phyloP scores from a whole-genome alignment of 106 monocot genomes.

The Gastrodia elata region DNA sequence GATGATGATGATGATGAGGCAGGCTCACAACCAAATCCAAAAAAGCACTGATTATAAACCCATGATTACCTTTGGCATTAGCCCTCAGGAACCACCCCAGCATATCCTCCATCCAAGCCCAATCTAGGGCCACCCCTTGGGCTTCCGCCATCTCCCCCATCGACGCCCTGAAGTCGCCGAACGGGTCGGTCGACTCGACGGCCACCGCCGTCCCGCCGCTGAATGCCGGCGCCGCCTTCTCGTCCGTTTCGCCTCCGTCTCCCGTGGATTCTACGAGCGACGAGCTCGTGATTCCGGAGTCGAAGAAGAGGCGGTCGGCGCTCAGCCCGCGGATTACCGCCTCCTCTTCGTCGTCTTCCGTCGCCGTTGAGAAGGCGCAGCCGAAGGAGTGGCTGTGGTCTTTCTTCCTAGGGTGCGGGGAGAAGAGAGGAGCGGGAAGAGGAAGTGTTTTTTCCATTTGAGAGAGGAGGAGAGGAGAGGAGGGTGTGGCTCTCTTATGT shows the following conservation, averaged over 20 bases:
- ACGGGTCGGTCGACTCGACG: slow-evolving; percentile 38
- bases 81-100: slow-evolving; percentile 41
- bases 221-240: slow-evolving; percentile 3
- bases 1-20: too few species aligned
- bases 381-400: too few species aligned
- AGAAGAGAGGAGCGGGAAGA: too few species aligned
- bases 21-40: slow-evolving; percentile 33
- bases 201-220: slow-evolving; percentile 23
- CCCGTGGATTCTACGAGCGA: slow-evolving; percentile 4
- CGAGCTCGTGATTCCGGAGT: slow-evolving; percentile 38
- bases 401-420: too few species aligned
- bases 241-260: neutral
- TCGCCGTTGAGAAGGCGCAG: too few species aligned
- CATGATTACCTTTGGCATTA: slow-evolving; percentile 32
- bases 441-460: too few species aligned
- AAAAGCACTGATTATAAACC: slow-evolving; percentile 35
- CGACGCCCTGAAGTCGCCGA: slow-evolving; percentile 30
- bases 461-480: slow-evolving; percentile 1
- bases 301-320: slow-evolving; percentile 52
- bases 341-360: neutral
- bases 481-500: neutral
- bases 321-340: slow-evolving; percentile 21
- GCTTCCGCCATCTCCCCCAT: slow-evolving; percentile 68
- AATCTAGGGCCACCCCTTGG: slow-evolving; percentile 24
- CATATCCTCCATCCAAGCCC: slow-evolving; percentile 37